phyloP scores from a whole-genome alignment of 306 rosid species.

The Begonia peltatifolia region DNA sequence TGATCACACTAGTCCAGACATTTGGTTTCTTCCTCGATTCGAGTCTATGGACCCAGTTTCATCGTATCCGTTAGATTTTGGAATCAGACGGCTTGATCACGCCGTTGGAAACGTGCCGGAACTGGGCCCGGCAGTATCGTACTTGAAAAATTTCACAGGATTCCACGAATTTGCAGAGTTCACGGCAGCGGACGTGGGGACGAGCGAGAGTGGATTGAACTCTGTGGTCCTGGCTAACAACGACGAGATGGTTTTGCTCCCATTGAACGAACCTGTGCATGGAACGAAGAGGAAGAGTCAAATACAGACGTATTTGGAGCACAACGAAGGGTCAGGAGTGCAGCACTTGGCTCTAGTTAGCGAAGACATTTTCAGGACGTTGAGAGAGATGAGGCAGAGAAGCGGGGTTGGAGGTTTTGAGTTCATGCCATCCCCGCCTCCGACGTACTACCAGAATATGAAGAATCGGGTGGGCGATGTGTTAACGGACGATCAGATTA shows the following conservation, averaged over 20 bases:
- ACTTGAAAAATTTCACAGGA: slow-evolving; percentile 51
- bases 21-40: slow-evolving; percentile 58
- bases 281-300: slow-evolving; percentile 91
- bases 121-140: slow-evolving; percentile 25
- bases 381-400: slow-evolving; percentile 73
- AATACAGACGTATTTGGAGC: slow-evolving; percentile 84
- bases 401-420: slow-evolving; percentile 67
- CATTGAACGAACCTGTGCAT: slow-evolving; percentile 75
- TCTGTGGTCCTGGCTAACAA: slow-evolving; percentile 64
- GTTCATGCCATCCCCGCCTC: slow-evolving; percentile 92
- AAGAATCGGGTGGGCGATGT: slow-evolving; percentile 61
- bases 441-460: slow-evolving; percentile 57
- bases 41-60: slow-evolving; percentile 28
- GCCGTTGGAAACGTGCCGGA: slow-evolving; percentile 85
- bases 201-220: slow-evolving; percentile 82
- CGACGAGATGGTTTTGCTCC: slow-evolving; percentile 58
- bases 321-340: slow-evolving; percentile 81
- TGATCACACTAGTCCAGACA: slow-evolving; percentile 14
- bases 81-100: slow-evolving; percentile 66
- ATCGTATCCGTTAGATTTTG: slow-evolving; percentile 43
- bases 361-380: slow-evolving; percentile 50
- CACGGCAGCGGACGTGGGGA: slow-evolving; percentile 86
- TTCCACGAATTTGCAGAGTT: slow-evolving; percentile 95
- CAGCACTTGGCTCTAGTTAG: slow-evolving; percentile 67
- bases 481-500: slow-evolving; percentile 55